phyloP scores from a whole-genome alignment of 345 rosid genomes.

The Linum trigynum region DNA sequence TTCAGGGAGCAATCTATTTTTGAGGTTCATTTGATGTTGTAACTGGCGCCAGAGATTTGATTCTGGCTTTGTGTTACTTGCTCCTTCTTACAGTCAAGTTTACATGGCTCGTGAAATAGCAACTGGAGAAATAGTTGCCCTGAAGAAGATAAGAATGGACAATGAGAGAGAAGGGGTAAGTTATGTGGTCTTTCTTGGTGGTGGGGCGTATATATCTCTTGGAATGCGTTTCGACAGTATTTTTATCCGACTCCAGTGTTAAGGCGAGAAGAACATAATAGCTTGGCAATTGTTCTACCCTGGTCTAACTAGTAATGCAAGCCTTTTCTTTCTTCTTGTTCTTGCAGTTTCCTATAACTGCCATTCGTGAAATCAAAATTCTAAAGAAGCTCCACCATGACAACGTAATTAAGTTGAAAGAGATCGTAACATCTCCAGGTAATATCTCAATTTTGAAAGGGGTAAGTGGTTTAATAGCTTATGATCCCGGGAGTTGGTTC shows the following conservation, averaged over 20 bases:
- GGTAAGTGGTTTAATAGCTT: background rate
- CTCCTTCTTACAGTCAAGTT: conserved; percentile 60
- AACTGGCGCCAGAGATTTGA: background rate
- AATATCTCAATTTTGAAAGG: conserved; percentile 7
- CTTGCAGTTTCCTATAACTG: conserved; percentile 65
- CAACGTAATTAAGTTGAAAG: conserved; percentile 61
- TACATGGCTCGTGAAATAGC: conserved; percentile 87
- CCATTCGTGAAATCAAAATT: conserved; percentile 73
- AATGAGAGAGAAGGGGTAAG: conserved; percentile 94
- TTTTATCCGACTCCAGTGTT: background rate
- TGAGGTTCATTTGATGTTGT: background rate
- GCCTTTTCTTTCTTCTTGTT: background rate
- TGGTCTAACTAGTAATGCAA: background rate
- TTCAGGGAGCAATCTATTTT: background rate
- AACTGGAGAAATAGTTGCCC: conserved; percentile 87
- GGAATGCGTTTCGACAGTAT: background rate
- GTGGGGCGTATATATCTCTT: background rate
- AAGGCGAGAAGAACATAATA: background rate
- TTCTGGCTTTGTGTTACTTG: background rate
- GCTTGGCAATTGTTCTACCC: background rate
- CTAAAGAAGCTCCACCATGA: conserved; percentile 65
- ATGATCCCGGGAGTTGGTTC: background rate
- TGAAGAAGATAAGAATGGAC: conserved; percentile 96
- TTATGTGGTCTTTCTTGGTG: background rate
- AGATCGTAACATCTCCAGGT: conserved; percentile 74